Evolutionary conservation across 345 rosid species (phyloP), one percentile per base, ranked within the genome.

Genomic region (Lepidium africanum): DNA sequence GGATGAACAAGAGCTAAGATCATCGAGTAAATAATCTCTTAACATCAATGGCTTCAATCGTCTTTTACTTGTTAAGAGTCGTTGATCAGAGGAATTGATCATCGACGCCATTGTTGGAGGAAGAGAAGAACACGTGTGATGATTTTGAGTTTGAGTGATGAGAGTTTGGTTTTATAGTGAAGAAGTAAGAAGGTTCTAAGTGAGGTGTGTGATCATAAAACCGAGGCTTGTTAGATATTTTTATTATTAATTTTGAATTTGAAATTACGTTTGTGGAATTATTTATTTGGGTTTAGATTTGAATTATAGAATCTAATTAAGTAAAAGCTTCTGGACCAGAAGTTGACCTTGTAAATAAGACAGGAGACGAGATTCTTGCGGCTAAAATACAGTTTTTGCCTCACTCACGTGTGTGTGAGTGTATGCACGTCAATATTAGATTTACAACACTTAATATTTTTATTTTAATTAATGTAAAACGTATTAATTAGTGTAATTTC

Each of bases 1-100:
- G 71, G 98, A 93, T 65, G 98, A 90, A 72, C 97, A 88, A 5
- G 98, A 88, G 48, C 94, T 82, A 41, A 84, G 77, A 79, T 93
- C 96, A 49, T 90, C 94, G 9, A 63, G 68, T 43, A 93, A 86
- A 46, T 81, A 87, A 68, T 93, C 98, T 81, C 85, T 88, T 33
- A 93, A 82, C 91, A 82, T 72, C 72, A 85, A 65, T 16, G 85
- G 83, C 67, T 65, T 85, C 7, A 75, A 63, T 55, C 74, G 78
- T 69, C 78, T 75, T 1, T 55, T 75, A 46, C 70, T 69, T 40
- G 74, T 62, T 8, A 74, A 75, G 4, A 75, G 65, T 30, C 78
- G 45, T 54, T 63, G 74, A 63, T 75, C 74, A 21, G 78, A 62
- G 3, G 74, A 68, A 68, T 10, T 48, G 3, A 61, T 69, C 59